Evolutionary conservation across 106 monocot species (phyloP).

Genomic region (Acanthochlamys bracteata): DNA sequence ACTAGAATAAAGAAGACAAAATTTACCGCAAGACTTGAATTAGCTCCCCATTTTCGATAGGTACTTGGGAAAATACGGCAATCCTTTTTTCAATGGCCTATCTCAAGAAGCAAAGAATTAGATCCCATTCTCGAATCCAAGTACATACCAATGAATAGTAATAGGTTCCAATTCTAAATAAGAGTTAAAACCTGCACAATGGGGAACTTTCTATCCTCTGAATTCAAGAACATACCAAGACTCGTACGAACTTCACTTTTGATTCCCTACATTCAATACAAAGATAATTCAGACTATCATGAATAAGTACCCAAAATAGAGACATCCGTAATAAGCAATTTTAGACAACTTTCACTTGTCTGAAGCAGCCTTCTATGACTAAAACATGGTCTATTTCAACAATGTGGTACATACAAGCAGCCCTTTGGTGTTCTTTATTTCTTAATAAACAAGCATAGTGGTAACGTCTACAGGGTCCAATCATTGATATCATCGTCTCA

Average conservation of each 20-base stretch:
- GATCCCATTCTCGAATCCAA: too few species aligned
- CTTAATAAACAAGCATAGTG: too few species aligned
- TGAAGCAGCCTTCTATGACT: too few species aligned
- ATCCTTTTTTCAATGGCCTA: constrained; percentile 88
- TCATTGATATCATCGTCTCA: too few species aligned
- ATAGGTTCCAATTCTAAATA: neutral
- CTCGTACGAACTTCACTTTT: constrained; percentile 91
- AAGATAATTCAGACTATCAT: neutral
- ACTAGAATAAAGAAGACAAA: neutral
- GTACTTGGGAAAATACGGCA: constrained; percentile 80
- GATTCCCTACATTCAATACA: constrained; percentile 40
- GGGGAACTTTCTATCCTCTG: constrained; percentile 55
- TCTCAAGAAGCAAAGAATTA: too few species aligned
- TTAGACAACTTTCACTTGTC: too few species aligned
- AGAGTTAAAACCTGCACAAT: constrained; percentile 44
- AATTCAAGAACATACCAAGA: constrained; percentile 88
- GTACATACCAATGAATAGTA: neutral
- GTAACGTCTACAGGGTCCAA: too few species aligned
- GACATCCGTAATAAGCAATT: too few species aligned
- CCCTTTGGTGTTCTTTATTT: too few species aligned
- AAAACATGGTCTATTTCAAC: too few species aligned
- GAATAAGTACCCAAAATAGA: neutral
- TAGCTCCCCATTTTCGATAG: constrained; percentile 82
- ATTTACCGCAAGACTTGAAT: constrained; percentile 76
- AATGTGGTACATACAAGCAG: too few species aligned